A percentile compares a stretch with the other conserved stretches of the same genome.
phyloP scores from a whole-genome alignment of 1,139 yeast genomes.

The Scheffersomyces segobiensis region DNA sequence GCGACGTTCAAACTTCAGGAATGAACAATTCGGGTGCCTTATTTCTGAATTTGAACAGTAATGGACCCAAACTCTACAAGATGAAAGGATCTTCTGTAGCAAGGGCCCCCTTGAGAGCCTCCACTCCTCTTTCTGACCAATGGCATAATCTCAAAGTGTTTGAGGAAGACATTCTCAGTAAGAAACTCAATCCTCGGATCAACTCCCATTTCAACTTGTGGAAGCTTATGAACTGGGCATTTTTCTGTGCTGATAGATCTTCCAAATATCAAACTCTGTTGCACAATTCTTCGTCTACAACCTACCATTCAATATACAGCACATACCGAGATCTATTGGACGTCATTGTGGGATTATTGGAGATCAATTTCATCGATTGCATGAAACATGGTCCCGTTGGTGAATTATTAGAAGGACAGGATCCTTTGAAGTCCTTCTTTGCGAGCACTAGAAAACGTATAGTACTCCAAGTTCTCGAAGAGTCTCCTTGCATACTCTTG shows the following conservation, averaged over 20 bases:
- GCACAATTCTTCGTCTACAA: constrained; percentile 17
- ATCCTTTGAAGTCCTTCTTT: constrained; percentile 1
- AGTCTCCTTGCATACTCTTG: constrained; percentile 8
- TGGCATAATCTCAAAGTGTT: constrained; percentile 24
- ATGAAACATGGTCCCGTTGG: constrained; percentile 7
- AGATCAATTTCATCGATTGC: constrained; percentile 16
- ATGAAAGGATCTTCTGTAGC: background rate
- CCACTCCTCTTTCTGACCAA: background rate
- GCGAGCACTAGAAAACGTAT: background rate
- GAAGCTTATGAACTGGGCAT: constrained; percentile 36
- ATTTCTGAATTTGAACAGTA: background rate
- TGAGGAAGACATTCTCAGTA: constrained; percentile 30
- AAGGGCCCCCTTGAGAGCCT: background rate
- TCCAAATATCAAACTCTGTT: constrained; percentile 17
- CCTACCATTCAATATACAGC: constrained; percentile 24
- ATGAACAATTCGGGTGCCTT: background rate
- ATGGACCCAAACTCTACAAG: background rate
- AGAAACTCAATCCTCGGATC: constrained; percentile 21
- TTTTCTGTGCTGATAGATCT: constrained; percentile 33
- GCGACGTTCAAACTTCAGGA: background rate
- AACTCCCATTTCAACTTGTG: constrained; percentile 26
- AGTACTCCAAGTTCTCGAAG: background rate
- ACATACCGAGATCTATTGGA: constrained; percentile 20
- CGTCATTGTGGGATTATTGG: constrained; percentile 23
- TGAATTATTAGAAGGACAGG: background rate